A percentile compares a stretch with the other conserved stretches of the same genome.
Conservation (phyloP, 441 rosid genomes). For the Gossypium gossypioides region DNA sequence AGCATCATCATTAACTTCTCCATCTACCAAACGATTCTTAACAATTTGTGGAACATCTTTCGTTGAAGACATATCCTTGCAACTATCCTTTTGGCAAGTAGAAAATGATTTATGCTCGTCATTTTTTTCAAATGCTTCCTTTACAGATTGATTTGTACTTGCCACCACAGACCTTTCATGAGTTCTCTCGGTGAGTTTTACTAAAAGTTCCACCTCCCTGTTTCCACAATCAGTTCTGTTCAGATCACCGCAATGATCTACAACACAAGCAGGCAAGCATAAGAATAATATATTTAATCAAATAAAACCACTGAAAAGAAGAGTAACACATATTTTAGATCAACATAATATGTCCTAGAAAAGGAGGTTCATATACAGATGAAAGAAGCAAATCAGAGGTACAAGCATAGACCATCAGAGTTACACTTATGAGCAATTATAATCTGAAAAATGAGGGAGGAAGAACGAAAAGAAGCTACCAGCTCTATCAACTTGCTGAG, state of each 20-base stretch:
- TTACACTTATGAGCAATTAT: background rate
- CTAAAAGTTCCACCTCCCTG: background rate
- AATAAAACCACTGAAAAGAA: background rate
- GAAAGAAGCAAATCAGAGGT: background rate
- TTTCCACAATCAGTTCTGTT: background rate
- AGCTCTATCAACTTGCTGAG: background rate
- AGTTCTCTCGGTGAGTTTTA: background rate
- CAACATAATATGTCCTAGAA: background rate
- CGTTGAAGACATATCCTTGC: background rate
- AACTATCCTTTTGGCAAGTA: background rate
- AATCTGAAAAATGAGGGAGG: background rate
- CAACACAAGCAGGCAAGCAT: background rate
- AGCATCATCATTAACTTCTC: constrained; percentile 12
- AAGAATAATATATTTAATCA: background rate
- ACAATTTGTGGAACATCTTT: background rate
- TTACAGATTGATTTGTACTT: background rate
- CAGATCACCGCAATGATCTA: constrained; percentile 4
- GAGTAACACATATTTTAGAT: background rate
- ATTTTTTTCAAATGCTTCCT: background rate
- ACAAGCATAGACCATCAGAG: background rate
- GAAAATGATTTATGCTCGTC: background rate
- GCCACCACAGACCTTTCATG: background rate
- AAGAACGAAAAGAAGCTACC: constrained; percentile 7
- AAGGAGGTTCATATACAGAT: background rate
- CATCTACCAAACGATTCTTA: background rate